Evolutionary conservation across 306 rosid species (phyloP).

Genomic region (Luffa aegyptiaca): DNA sequence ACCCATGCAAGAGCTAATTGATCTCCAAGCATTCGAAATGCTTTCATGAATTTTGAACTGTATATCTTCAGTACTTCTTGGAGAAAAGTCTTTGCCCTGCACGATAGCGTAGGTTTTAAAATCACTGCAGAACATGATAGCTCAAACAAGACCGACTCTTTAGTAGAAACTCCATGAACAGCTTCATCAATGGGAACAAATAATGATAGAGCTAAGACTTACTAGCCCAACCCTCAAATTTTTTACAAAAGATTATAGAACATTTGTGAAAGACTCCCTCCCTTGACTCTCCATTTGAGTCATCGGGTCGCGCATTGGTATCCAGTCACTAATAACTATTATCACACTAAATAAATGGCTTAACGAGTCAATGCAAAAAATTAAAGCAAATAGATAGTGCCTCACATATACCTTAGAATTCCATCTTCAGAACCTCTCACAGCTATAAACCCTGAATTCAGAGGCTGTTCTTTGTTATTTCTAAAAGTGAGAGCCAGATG

Average conservation of each 20-base stretch:
- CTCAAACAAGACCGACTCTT: background rate
- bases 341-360: background rate
- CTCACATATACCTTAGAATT: conserved; percentile 47
- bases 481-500: conserved; percentile 81
- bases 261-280: background rate
- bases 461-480: conserved; percentile 84
- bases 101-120: background rate
- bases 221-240: background rate
- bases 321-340: background rate
- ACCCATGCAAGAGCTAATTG: conserved; percentile 95
- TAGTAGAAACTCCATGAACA: background rate
- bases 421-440: conserved; percentile 81
- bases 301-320: background rate
- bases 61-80: conserved; percentile 62
- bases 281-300: background rate
- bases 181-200: background rate
- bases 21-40: conserved; percentile 94
- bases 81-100: conserved; percentile 73
- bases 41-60: conserved; percentile 46
- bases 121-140: background rate
- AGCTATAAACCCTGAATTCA: conserved; percentile 93
- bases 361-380: background rate
- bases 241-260: background rate
- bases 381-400: background rate
- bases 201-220: background rate